These are phyloP conservation scores for Fragaria vesca DNA, from an alignment of 306 rosid genomes.

Conservation along the genomic window DNA sequence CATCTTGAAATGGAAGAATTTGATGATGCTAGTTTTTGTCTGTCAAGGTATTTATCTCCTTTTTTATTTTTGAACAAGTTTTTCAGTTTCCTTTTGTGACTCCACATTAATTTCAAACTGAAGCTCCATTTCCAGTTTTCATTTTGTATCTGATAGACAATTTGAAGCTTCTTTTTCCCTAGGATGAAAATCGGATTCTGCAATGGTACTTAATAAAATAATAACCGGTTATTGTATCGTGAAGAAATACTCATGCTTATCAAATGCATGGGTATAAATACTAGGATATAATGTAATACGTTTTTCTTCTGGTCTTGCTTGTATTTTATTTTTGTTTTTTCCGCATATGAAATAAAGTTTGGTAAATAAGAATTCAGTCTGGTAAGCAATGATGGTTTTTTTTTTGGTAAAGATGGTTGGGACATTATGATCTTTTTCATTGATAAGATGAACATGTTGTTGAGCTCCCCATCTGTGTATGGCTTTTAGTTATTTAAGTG, in stretches of 20 bases:
- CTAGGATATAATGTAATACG: too few species aligned
- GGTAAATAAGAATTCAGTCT: background rate
- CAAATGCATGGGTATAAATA: background rate
- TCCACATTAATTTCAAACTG: background rate
- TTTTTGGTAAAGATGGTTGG: background rate
- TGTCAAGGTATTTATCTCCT: conserved; percentile 1
- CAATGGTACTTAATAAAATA: background rate
- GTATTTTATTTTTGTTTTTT: background rate
- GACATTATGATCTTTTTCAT: background rate
- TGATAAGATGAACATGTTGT: background rate
- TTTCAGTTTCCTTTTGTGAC: background rate
- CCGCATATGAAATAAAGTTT: background rate
- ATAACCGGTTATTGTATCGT: background rate
- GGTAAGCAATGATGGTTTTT: background rate
- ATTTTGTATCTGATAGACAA: background rate
- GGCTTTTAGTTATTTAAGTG: background rate
- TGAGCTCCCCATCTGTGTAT: background rate
- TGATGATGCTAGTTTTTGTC: conserved; percentile 5
- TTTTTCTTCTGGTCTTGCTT: background rate
- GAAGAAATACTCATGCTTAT: background rate
- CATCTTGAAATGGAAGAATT: background rate
- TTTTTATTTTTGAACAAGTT: background rate
- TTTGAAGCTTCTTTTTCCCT: conserved; percentile 1
- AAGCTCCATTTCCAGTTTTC: background rate
- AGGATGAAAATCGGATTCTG: background rate